Base-by-base conservation (phyloP, 495 filamentous ascomycete genomes). In the Penicillium mononematosum region DNA sequence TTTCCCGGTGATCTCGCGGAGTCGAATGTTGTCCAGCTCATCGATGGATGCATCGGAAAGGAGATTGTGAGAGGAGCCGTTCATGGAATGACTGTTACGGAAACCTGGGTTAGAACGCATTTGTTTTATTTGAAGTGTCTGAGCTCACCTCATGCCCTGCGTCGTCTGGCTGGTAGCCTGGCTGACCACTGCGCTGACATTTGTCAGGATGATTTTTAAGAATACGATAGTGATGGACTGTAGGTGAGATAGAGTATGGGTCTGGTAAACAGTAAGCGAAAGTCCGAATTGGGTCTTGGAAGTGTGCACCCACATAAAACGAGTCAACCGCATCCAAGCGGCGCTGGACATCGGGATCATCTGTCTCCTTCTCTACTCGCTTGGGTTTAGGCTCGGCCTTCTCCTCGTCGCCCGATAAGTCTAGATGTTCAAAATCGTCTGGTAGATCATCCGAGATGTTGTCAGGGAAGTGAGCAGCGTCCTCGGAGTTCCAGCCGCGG, bases 191-290 rank as follows among this genome's bases (percentile, higher is more conserved):
- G 72, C 71, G 58, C 77, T 87, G 87, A 97, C 90, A 66, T 93
- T 92, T 5, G 87, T 81, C 53, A 96, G 73, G 50, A 96, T 83
- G 22, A 89, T 85, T 71, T 92, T 97, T 60, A 96, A 79, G 25
- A 96, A 80, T 7, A 98, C 92, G 55, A 98, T 92, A 3, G 96
- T 88, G n/a, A 97, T 74, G 5, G 92, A 96, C 65, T 98, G 94
- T 4, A 98, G 77, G 69, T 96, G 83, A 1, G 92, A 88, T 27
- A 98, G 71, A 16, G 87, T 85, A 45, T 87, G 75, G 66, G 79
- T 75, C 91, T 97, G 62, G 8, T 44, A 22, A 29, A 19, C 47
- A 44, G 41, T 60, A 44, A 60, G 50, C 34, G 4, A 9, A 16
- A 41, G 39, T 36, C 53, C 46, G 56, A 34, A 50, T 41, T 19